These are phyloP conservation scores for Vaccinium vitisidaea DNA, from an alignment of 148 eudicot genomes.

Conservation along the genomic window DNA sequence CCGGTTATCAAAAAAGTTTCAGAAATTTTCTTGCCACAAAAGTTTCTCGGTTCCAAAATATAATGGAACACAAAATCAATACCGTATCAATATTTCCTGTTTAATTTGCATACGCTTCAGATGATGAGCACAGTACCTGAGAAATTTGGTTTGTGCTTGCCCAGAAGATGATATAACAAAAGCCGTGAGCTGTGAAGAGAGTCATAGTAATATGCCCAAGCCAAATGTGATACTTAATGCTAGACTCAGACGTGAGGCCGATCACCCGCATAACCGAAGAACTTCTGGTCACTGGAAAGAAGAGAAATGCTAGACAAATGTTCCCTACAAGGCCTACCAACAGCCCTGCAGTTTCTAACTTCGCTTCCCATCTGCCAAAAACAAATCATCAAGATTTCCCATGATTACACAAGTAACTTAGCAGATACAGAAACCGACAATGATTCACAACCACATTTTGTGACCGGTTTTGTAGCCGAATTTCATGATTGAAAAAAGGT, in stretches of 20 bases:
- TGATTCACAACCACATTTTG: background rate
- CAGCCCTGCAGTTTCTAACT: constrained; percentile 27
- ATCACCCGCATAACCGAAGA: constrained; percentile 33
- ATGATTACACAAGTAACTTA: background rate
- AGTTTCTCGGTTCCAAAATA: background rate
- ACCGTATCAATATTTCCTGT: background rate
- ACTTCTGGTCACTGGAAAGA: constrained; percentile 43
- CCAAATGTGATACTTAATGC: constrained; percentile 51
- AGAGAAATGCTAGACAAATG: constrained; percentile 42
- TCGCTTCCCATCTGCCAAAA: constrained; percentile 44
- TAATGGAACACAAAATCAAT: background rate
- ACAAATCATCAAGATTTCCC: background rate
- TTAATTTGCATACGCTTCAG: background rate
- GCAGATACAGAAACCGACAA: background rate
- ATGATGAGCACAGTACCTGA: constrained; percentile 6
- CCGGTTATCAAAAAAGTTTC: background rate
- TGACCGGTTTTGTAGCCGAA: background rate
- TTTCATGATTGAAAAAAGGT: too few species aligned
- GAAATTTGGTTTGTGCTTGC: constrained; percentile 26
- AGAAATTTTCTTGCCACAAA: background rate
- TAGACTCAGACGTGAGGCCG: constrained; percentile 39
- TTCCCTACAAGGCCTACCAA: constrained; percentile 36
- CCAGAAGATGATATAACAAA: constrained; percentile 40
- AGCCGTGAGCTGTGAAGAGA: constrained; percentile 40
- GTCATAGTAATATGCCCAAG: constrained; percentile 44